Evolutionary conservation across 495 filamentous ascomycete species (phyloP).

Genomic region (Penicillium taxi): DNA sequence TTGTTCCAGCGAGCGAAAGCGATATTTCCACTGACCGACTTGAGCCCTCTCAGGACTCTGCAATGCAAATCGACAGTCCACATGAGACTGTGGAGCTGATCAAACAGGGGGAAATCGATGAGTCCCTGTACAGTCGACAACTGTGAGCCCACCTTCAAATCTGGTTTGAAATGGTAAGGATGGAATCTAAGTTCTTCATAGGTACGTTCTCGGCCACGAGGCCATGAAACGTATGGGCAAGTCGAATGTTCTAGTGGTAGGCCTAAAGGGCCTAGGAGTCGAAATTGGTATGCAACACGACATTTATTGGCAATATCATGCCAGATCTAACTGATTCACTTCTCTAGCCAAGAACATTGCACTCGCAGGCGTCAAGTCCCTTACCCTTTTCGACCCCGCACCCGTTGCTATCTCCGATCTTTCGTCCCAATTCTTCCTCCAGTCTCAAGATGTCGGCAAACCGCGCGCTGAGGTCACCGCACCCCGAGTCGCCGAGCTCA

Average conservation of each 20-base stretch:
- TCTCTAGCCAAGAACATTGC: slow-evolving; percentile 87
- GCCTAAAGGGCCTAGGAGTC: slow-evolving; percentile 87
- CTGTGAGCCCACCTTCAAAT: slow-evolving; percentile 45
- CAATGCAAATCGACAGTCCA: slow-evolving; percentile 74
- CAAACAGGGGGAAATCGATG: slow-evolving; percentile 76
- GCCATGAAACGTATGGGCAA: slow-evolving; percentile 99
- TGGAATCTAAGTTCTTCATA: slow-evolving; percentile 14
- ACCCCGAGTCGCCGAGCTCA: slow-evolving; percentile 86
- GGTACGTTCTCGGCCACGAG: slow-evolving; percentile 94
- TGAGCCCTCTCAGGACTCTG: slow-evolving; percentile 44
- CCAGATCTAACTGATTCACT: background rate
- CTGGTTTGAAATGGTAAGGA: background rate
- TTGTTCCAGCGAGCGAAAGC: background rate
- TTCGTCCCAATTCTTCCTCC: slow-evolving; percentile 95
- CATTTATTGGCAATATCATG: background rate
- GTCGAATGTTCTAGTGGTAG: slow-evolving; percentile 88
- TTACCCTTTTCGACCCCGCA: slow-evolving; percentile 82
- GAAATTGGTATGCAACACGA: slow-evolving; percentile 63
- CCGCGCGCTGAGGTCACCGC: slow-evolving; percentile 78
- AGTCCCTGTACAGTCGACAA: slow-evolving; percentile 94
- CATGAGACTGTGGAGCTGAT: slow-evolving; percentile 48
- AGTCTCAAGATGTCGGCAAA: slow-evolving; percentile 80
- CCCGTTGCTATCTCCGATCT: slow-evolving; percentile 76
- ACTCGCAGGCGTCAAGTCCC: slow-evolving; percentile 84
- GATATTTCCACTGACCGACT: slow-evolving; percentile 11